phyloP scores from a whole-genome alignment of 2,329 filamentous ascomycete genomes.

The Penicillium palitans region DNA sequence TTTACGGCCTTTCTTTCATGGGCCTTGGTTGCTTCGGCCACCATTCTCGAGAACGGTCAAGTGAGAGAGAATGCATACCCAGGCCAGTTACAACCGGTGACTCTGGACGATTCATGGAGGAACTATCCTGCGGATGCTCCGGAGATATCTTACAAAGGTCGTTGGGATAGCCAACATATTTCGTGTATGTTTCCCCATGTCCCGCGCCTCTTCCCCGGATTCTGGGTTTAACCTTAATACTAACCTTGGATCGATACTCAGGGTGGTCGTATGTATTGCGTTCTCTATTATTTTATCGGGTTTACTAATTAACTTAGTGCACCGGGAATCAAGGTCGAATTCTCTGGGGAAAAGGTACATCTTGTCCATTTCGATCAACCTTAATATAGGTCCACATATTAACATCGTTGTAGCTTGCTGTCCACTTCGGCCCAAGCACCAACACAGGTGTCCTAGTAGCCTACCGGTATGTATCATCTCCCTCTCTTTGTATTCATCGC shows the following conservation, averaged over 20 bases:
- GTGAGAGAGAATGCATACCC: slow-evolving; percentile 41
- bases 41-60: slow-evolving; percentile 48
- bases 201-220: not conserved
- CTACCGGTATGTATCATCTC: slow-evolving; percentile 43
- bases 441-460: slow-evolving; percentile 54
- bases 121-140: slow-evolving; percentile 54
- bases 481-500: not conserved
- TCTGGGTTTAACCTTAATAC: slow-evolving; percentile 11
- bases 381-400: not conserved
- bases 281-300: not conserved
- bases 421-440: slow-evolving; percentile 57
- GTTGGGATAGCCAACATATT: slow-evolving; percentile 62
- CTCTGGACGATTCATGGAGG: slow-evolving; percentile 41
- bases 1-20: slow-evolving; percentile 12
- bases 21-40: slow-evolving; percentile 32
- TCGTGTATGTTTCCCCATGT: slow-evolving; percentile 45
- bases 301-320: slow-evolving; percentile 33
- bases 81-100: slow-evolving; percentile 36
- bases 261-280: slow-evolving; percentile 56
- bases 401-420: slow-evolving; percentile 42
- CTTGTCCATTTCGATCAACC: not conserved
- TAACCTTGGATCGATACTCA: slow-evolving; percentile 9
- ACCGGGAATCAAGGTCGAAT: slow-evolving; percentile 57
- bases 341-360: slow-evolving; percentile 51
- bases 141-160: slow-evolving; percentile 62